Percentiles rank a stretch among this genome's conserved stretches.
Conservation (phyloP, 805 yeast species). For the Yarrowia sp. region DNA sequence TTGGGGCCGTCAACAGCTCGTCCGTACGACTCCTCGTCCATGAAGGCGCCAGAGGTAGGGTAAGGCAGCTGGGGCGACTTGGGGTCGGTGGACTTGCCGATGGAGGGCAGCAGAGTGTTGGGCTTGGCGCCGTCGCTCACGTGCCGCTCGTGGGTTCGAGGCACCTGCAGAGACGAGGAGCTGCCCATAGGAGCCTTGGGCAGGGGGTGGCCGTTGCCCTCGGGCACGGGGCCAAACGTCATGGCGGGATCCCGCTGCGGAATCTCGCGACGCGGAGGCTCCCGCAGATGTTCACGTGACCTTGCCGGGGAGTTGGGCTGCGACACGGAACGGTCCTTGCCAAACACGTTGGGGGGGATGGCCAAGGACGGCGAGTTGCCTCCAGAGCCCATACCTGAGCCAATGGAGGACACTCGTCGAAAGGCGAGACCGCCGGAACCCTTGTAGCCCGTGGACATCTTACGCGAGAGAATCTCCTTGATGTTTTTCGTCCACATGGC, state of each 20-base stretch:
- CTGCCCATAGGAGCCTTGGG: conserved; percentile 23
- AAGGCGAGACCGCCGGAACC: conserved; percentile 50
- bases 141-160: conserved; percentile 46
- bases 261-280: conserved; percentile 24
- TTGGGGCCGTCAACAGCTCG: conserved; percentile 26
- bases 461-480: conserved; percentile 62
- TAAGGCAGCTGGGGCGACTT: conserved; percentile 43
- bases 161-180: background rate
- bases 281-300: conserved; percentile 30
- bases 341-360: conserved; percentile 33
- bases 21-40: conserved; percentile 29
- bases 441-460: conserved; percentile 58
- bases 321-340: conserved; percentile 42
- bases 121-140: conserved; percentile 51
- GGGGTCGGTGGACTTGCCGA: conserved; percentile 45
- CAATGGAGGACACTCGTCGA: conserved; percentile 21
- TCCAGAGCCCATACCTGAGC: conserved; percentile 13
- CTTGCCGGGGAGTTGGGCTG: conserved; percentile 41
- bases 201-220: conserved; percentile 15
- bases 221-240: conserved; percentile 30
- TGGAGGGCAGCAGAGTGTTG: conserved; percentile 45
- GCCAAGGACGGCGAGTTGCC: conserved; percentile 27
- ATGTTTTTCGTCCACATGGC: conserved; percentile 66
- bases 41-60: conserved; percentile 28
- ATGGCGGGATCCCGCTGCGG: conserved; percentile 26